A percentile compares a stretch with the other conserved stretches of the same genome.
Evolutionary conservation across 805 yeast species (phyloP).

Genomic region (Saccharomycopsis fermentans): DNA sequence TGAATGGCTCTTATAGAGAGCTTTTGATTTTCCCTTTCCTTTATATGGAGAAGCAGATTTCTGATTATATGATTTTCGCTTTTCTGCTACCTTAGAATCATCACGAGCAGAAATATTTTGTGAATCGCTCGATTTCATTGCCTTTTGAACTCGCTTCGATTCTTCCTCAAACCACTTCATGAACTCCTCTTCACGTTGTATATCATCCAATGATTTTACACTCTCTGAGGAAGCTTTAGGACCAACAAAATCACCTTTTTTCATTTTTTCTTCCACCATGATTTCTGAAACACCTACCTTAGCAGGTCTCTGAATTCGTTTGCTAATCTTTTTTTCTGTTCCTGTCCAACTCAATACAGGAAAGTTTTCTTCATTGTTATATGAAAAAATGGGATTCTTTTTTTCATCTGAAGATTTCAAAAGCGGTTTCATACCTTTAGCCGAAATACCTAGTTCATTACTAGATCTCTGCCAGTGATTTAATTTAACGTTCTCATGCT

Average conservation of each 20-base stretch:
- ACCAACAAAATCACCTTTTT: conserved; percentile 3
- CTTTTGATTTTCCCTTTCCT: not conserved
- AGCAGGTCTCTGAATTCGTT: not conserved
- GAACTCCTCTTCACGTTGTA: conserved; percentile 75
- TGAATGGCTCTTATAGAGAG: not conserved
- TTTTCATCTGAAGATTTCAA: not conserved
- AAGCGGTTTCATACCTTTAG: not conserved
- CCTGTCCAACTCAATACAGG: conserved; percentile 3
- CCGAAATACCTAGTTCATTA: not conserved
- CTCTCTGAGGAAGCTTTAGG: not conserved
- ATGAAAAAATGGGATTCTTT: not conserved
- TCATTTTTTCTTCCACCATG: conserved; percentile 3
- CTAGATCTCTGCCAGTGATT: not conserved
- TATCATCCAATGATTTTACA: conserved; percentile 47
- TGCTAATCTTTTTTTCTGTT: not conserved
- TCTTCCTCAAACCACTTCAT: conserved; percentile 85
- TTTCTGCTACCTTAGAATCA: not conserved
- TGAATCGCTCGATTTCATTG: not conserved
- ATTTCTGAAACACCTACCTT: conserved; percentile 3
- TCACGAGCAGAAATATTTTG: not conserved
- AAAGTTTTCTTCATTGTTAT: conserved; percentile 7
- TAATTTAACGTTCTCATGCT: not conserved
- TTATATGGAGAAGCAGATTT: not conserved
- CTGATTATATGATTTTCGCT: not conserved
- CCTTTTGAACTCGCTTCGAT: conserved; percentile 47